Evolutionary conservation across 2,329 filamentous ascomycete genomes (phyloP), one percentile per base, ranked within the genome.

Genomic region (Neoarthrinium moseri): DNA sequence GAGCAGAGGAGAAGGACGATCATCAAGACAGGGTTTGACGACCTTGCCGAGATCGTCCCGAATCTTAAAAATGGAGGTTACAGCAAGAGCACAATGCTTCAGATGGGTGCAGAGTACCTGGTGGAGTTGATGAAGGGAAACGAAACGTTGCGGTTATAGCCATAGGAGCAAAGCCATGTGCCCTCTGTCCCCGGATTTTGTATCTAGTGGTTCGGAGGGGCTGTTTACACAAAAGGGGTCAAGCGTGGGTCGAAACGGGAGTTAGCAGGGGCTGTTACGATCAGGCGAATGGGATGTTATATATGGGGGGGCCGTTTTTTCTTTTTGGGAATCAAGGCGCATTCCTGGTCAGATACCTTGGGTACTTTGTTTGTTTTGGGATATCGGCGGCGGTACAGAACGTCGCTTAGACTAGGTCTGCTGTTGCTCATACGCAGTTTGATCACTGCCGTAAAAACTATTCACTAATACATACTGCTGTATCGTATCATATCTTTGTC

Each of bases 71-170:
- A 81, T 21, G 86, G 87, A 7, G 86, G 87, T 1, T 84, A 91
- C 54, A 94, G 89, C 69, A 95, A 95, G 70, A 91, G 87, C 61
- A 84, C 82, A 6, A 86, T 90, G 63, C 74, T 96, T 30, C 77
- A 79, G 15, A 85, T 91, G 67, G 80, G 88, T 3, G 87, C 83
- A 12, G 84, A 89, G 53, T 95, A 87, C 75, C 69, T 95, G n/a
- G 82, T 91, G 51, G 80, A 85, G 13, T 62, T 95, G 17, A 65
- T 90, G 11, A 69, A 75, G 30, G 88, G 84, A 4, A 95, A 95
- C 59, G 71, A 83, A 46, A 62, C 70, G 21, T 64, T 90, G 43
- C 35, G 32, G 12, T 70, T 71, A 46, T 63, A 62, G n/a, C n/a
- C n/a, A n/a, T n/a, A n/a, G n/a, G n/a, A n/a, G n/a, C n/a, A 77